Evolutionary conservation across 495 filamentous ascomycete species (phyloP).

Genomic region (Tuber aestivum): DNA sequence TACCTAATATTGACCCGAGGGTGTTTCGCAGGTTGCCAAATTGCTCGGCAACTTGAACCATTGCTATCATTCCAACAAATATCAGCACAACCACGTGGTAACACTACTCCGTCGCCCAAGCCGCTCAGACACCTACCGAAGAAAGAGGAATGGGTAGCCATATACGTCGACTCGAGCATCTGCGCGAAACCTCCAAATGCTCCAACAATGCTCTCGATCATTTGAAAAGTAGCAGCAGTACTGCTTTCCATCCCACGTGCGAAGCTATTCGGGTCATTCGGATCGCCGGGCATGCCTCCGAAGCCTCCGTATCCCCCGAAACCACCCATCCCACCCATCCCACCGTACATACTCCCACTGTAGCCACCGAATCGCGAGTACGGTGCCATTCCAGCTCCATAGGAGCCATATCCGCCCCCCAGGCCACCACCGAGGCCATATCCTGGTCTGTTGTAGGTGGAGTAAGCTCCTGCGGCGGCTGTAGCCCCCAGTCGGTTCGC

Average conservation of each 20-base stretch:
- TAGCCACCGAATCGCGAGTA: conserved; percentile 55
- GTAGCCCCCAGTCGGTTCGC: conserved; percentile 54
- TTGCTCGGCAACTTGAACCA: conserved; percentile 97
- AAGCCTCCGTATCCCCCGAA: conserved; percentile 55
- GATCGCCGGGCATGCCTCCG: conserved; percentile 58
- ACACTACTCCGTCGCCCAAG: background rate
- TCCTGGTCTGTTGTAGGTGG: conserved; percentile 53
- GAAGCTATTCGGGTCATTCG: conserved; percentile 87
- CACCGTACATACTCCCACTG: conserved; percentile 52
- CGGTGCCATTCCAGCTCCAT: conserved; percentile 47
- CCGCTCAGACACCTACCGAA: conserved; percentile 64
- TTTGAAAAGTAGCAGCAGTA: conserved; percentile 96
- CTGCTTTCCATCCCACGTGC: conserved; percentile 83
- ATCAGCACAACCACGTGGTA: conserved; percentile 6
- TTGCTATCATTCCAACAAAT: conserved; percentile 57
- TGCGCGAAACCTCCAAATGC: conserved; percentile 96
- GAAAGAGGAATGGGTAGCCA: conserved; percentile 99
- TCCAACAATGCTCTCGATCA: conserved; percentile 98
- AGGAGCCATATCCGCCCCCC: conserved; percentile 48
- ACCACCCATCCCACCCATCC: conserved; percentile 56
- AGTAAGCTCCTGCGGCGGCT: conserved; percentile 54
- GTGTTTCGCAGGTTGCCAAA: conserved; percentile 88
- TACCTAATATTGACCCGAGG: conserved; percentile 89
- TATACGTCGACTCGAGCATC: conserved; percentile 99
- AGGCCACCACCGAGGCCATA: conserved; percentile 43